A percentile compares a stretch with the other conserved stretches of the same genome.
phyloP scores from a whole-genome alignment of 2,329 filamentous ascomycete species.

The Cladophialophora immunda region DNA sequence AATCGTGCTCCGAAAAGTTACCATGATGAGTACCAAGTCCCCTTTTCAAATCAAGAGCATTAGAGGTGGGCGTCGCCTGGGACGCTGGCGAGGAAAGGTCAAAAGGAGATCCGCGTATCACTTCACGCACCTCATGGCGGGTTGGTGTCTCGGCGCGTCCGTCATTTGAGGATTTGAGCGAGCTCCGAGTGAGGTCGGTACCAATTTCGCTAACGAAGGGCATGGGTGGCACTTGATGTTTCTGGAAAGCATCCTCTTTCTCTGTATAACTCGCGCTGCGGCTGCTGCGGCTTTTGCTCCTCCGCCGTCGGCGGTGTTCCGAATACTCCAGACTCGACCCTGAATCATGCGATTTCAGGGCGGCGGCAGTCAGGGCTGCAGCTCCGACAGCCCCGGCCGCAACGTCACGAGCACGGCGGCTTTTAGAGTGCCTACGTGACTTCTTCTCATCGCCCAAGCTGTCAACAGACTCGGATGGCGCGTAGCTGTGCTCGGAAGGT shows the following conservation, averaged over 20 bases:
- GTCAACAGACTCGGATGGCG: conserved; percentile 57
- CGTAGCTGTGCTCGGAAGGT: conserved; percentile 55
- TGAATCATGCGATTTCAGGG: conserved; percentile 72
- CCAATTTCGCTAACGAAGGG: conserved; percentile 86
- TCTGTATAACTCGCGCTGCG: conserved; percentile 62
- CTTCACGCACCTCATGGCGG: conserved; percentile 68
- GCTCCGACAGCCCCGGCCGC: conserved; percentile 65
- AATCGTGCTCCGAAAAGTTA: conserved; percentile 62
- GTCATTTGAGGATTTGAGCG: conserved; percentile 82
- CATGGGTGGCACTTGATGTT: conserved; percentile 77
- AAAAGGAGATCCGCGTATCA: conserved; percentile 65
- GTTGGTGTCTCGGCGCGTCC: conserved; percentile 75
- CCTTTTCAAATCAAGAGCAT: conserved; percentile 57
- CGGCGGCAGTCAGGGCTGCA: conserved; percentile 68
- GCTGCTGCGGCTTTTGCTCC: conserved; percentile 61
- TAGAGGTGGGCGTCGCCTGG: conserved; percentile 65
- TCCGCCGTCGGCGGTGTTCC: conserved; percentile 51
- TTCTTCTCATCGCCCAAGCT: conserved; percentile 60
- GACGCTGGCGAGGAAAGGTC: conserved; percentile 67
- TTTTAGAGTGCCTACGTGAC: conserved; percentile 64
- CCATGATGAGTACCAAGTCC: conserved; percentile 73
- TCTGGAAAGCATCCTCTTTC: conserved; percentile 59
- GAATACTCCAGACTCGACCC: conserved; percentile 62
- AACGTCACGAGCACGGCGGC: conserved; percentile 58
- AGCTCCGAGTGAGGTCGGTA: conserved; percentile 87